Conservation (phyloP, 2,329 filamentous ascomycete genomes). For the Calonectria pauciramosa region DNA sequence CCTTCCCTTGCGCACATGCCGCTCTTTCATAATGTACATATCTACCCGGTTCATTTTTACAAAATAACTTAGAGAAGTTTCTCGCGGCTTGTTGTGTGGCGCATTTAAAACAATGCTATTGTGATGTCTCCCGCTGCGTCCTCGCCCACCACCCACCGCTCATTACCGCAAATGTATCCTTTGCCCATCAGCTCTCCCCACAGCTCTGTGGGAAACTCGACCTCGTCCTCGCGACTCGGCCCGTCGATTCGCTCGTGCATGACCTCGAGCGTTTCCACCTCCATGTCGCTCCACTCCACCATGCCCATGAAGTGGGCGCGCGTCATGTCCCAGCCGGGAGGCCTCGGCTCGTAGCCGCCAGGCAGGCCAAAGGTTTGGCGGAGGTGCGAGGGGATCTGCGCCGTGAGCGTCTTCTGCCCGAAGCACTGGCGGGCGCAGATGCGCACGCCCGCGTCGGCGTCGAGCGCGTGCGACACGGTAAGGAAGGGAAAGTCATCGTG, state of each 20-base stretch:
- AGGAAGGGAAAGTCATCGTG: slow-evolving; percentile 67
- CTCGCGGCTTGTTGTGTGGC: background rate
- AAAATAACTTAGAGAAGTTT: slow-evolving; percentile 4
- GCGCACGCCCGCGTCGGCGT: slow-evolving; percentile 59
- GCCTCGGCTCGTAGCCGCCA: background rate
- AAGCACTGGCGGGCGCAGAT: slow-evolving; percentile 63
- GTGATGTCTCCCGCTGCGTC: slow-evolving; percentile 65
- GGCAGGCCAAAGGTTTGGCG: slow-evolving; percentile 24
- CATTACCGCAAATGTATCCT: slow-evolving; percentile 70
- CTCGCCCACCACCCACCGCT: slow-evolving; percentile 74
- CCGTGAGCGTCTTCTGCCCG: slow-evolving; percentile 60
- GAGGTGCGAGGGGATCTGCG: slow-evolving; percentile 57
- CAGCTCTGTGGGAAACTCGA: slow-evolving; percentile 58
- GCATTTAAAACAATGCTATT: slow-evolving; percentile 61
- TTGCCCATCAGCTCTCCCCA: slow-evolving; percentile 64
- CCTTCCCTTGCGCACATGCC: slow-evolving; percentile 7
- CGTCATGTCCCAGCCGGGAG: slow-evolving; percentile 11
- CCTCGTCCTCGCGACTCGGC: slow-evolving; percentile 47
- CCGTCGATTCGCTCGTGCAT: slow-evolving; percentile 30
- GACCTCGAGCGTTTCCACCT: slow-evolving; percentile 15
- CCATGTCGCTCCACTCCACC: slow-evolving; percentile 21
- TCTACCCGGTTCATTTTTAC: slow-evolving; percentile 41
- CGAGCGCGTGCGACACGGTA: slow-evolving; percentile 61
- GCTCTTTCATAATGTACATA: slow-evolving; percentile 18
- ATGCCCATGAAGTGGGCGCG: slow-evolving; percentile 15